phyloP scores from a whole-genome alignment of 768 basidiomycete genomes.

The Austroboletus festivus region DNA sequence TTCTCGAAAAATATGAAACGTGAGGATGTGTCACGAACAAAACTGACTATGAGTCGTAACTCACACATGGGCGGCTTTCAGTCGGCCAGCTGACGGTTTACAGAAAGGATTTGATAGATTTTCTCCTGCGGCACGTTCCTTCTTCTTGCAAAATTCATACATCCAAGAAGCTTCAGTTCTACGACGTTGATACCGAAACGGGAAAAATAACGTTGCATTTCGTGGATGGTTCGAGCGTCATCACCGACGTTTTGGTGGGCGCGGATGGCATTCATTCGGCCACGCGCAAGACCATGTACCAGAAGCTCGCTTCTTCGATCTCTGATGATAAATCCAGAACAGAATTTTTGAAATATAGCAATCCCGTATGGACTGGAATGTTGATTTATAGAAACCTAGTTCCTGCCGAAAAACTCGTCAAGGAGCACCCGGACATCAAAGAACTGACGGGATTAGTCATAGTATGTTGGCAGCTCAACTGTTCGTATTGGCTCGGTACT shows the following conservation, averaged over 20 bases:
- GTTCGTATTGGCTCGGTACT: background rate
- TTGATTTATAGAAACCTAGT: slow-evolving; percentile 40
- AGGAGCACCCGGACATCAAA: slow-evolving; percentile 32
- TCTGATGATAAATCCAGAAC: slow-evolving; percentile 5
- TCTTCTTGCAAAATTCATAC: slow-evolving; percentile 30
- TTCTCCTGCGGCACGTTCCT: slow-evolving; percentile 30
- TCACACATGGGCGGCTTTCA: slow-evolving; percentile 2
- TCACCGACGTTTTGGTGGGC: slow-evolving; percentile 41
- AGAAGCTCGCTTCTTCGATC: slow-evolving; percentile 9
- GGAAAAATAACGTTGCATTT: slow-evolving; percentile 34
- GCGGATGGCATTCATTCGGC: slow-evolving; percentile 43
- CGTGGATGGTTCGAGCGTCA: slow-evolving; percentile 32
- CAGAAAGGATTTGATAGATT: slow-evolving; percentile 36
- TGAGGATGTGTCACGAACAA: slow-evolving; percentile 4
- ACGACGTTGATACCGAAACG: slow-evolving; percentile 19
- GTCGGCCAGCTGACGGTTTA: slow-evolving; percentile 33
- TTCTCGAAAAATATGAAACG: slow-evolving; percentile 24
- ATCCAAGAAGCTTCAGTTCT: slow-evolving; percentile 34
- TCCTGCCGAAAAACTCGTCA: slow-evolving; percentile 24
- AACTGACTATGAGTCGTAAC: slow-evolving; percentile 1
- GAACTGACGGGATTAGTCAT: slow-evolving; percentile 26
- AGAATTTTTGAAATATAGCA: slow-evolving; percentile 18
- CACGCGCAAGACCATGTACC: slow-evolving; percentile 28
- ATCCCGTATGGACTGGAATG: slow-evolving; percentile 40
- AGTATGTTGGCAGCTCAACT: background rate